phyloP scores from a whole-genome alignment of 2,329 filamentous ascomycete genomes.

The Cercospora zeina region DNA sequence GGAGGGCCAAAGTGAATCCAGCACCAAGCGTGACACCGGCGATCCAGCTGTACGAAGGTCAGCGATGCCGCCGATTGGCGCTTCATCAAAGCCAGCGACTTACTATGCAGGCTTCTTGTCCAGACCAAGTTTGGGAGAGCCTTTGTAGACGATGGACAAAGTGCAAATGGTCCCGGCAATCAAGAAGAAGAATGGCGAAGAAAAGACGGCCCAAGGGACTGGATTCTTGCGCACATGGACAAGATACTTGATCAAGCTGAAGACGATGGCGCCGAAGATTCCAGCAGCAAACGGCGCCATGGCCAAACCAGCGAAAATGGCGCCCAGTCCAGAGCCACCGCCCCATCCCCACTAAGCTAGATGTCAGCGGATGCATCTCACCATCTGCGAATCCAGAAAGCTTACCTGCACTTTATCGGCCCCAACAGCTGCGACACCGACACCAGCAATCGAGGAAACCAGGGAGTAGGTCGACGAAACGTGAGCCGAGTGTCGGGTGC shows the following conservation, averaged over 20 bases:
- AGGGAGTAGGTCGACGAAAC: constrained; percentile 65
- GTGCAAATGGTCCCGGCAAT: constrained; percentile 49
- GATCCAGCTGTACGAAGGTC: constrained; percentile 54
- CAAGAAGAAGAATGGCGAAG: constrained; percentile 52
- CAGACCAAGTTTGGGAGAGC: constrained; percentile 51
- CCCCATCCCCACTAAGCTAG: constrained; percentile 44
- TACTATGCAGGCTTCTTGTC: constrained; percentile 42
- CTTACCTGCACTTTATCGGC: constrained; percentile 47
- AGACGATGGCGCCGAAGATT: constrained; percentile 51
- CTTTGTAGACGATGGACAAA: constrained; percentile 59
- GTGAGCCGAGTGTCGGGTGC: constrained; percentile 56
- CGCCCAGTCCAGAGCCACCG: constrained; percentile 47
- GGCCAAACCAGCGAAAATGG: constrained; percentile 46
- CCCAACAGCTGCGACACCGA: constrained; percentile 55
- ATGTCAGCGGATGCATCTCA: constrained; percentile 40
- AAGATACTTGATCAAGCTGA: constrained; percentile 50
- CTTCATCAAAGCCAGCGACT: not conserved
- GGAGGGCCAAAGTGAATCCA: constrained; percentile 52
- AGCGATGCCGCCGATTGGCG: constrained; percentile 1
- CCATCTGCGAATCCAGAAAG: constrained; percentile 46
- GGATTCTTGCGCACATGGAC: constrained; percentile 52
- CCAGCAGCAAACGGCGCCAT: constrained; percentile 53
- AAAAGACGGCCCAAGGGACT: constrained; percentile 51
- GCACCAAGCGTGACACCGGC: constrained; percentile 57
- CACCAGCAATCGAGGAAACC: constrained; percentile 53